phyloP scores from a whole-genome alignment of 2,329 filamentous ascomycete genomes.

The Microcyclosporella mali region DNA sequence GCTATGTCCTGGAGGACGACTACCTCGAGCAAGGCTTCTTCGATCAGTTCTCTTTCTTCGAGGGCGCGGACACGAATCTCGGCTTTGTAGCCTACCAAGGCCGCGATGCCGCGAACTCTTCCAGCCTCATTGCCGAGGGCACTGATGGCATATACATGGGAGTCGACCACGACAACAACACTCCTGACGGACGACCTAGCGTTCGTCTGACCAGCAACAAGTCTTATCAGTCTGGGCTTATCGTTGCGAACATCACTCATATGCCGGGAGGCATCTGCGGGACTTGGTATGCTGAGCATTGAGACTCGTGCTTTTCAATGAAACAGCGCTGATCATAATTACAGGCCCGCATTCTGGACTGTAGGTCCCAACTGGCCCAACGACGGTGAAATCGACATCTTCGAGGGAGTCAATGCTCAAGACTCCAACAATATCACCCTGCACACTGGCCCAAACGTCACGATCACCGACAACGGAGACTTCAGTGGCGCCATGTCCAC shows the following conservation, averaged over 20 bases:
- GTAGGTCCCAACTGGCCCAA: conserved; percentile 52
- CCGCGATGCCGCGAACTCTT: conserved; percentile 45
- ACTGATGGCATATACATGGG: conserved; percentile 27
- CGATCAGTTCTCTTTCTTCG: conserved; percentile 48
- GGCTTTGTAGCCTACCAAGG: conserved; percentile 68
- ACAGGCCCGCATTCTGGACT: conserved; percentile 54
- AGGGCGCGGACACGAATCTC: conserved; percentile 59
- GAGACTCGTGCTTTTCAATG: neutral
- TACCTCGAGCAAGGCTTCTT: conserved; percentile 45
- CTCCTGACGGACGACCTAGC: conserved; percentile 57
- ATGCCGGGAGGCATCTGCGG: conserved; percentile 68
- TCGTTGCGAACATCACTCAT: conserved; percentile 65
- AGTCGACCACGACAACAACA: conserved; percentile 36
- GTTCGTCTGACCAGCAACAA: conserved; percentile 64
- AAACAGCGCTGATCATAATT: too few species aligned
- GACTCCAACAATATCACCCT: conserved; percentile 31
- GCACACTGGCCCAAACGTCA: conserved; percentile 32
- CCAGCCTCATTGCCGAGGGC: conserved; percentile 21
- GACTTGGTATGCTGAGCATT: conserved; percentile 49
- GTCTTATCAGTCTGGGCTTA: conserved; percentile 58
- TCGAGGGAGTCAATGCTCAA: conserved; percentile 36
- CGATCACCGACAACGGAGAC: conserved; percentile 39
- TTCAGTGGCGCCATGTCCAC: conserved; percentile 58
- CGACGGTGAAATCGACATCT: conserved; percentile 36
- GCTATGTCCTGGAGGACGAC: conserved; percentile 41